Percentiles rank a stretch among this genome's conserved stretches.
Conservation (phyloP, 768 basidiomycete genomes). For the Mycena albidolilacea region DNA sequence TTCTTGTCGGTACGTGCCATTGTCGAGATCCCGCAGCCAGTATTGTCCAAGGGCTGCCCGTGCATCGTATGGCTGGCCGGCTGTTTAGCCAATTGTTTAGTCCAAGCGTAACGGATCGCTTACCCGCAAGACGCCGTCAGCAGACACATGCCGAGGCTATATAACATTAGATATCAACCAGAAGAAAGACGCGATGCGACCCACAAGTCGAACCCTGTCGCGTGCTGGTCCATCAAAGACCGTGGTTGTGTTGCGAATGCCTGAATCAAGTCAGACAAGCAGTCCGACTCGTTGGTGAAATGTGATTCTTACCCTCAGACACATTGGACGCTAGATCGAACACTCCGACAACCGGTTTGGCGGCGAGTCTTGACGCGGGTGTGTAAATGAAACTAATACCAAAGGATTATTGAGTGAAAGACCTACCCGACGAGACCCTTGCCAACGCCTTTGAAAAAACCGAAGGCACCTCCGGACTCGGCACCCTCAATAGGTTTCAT, state of each 20-base stretch:
- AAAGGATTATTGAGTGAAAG: not conserved
- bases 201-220: conserved; percentile 86
- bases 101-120: conserved; percentile 46
- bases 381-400: not conserved
- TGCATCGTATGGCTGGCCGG: conserved; percentile 82
- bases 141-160: conserved; percentile 87
- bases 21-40: conserved; percentile 96
- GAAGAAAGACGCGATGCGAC: conserved; percentile 43
- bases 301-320: conserved; percentile 76
- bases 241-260: conserved; percentile 98
- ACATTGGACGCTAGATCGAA: conserved; percentile 97
- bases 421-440: conserved; percentile 94
- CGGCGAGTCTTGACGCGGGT: conserved; percentile 59
- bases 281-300: not conserved
- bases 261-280: conserved; percentile 53
- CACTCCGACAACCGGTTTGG: conserved; percentile 96
- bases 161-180: conserved; percentile 14
- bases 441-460: conserved; percentile 98
- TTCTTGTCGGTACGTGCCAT: conserved; percentile 88
- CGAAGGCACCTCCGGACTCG: conserved; percentile 92
- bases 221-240: conserved; percentile 95
- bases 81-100: conserved; percentile 17
- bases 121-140: conserved; percentile 91
- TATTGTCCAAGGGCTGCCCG: conserved; percentile 95
- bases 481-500: conserved; percentile 98